Base-by-base conservation (phyloP, 202 grass and related monocot species). In the Sporobolus alterniflorus region DNA sequence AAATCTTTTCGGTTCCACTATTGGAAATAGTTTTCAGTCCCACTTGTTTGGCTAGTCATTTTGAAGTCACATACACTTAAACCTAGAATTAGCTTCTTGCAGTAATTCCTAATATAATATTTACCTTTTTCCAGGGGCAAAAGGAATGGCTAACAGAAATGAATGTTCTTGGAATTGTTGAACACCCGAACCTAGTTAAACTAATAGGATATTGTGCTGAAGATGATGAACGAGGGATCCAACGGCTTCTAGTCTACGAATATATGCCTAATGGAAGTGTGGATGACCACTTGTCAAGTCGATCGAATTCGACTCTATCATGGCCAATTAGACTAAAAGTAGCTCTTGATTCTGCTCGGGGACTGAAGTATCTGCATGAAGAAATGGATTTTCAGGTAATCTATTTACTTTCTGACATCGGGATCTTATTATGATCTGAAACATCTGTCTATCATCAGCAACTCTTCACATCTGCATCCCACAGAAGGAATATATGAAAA, bases 381-480 rank as follows among this genome's bases (percentile, higher is more conserved):
- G 91, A 94, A 76, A 96, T 99, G 93, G 96, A 99, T 60, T 99
- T 99, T 80, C 96, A 99, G 90, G 96, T 99, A 89, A 48, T n/a
- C 42, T 63, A 47, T 85, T 67, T 65, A 60, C 54, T 84, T 57
- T 73, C 7, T 63, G 55, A 21, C 36, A 74, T 63, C 5, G 33
- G 63, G 13, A 72, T 15, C 11, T 29, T 16, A 33, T 11, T 70
- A 39, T 2, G 0, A 44, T 44, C 29, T 73, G 42, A 36, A 78
- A 78, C 49, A 74, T 82, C 13, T 63, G 8, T 41, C 36, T 47
- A 10, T 18, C 41, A 42, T 75, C 28, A 61, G 5, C 70, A 75
- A 55, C 51, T 80, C 47, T 67, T 49, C 25, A 36, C 42, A 72
- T 73, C 9, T 82, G 49, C 52, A 51, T 52, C 66, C 64, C 32